These are phyloP conservation scores for Diaporthe batatas DNA, from an alignment of 2,329 filamentous ascomycete genomes.

Conservation along the genomic window DNA sequence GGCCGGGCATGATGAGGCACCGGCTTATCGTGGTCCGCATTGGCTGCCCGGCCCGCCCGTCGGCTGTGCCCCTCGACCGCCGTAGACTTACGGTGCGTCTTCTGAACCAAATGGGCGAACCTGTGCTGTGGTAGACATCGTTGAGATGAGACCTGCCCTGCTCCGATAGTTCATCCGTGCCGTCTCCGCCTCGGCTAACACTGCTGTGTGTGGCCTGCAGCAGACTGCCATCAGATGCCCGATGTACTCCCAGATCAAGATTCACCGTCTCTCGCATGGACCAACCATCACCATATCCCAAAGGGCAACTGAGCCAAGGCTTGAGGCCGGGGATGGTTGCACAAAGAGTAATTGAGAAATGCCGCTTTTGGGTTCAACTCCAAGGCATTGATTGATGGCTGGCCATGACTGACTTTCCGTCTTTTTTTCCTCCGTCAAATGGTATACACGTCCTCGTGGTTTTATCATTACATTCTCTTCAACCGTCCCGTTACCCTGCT, in stretches of 20 bases:
- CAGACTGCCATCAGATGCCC: background rate
- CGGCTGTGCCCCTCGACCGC: background rate
- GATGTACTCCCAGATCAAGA: background rate
- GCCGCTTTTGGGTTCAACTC: background rate
- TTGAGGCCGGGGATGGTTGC: slow-evolving; percentile 1
- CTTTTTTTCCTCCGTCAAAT: slow-evolving; percentile 33
- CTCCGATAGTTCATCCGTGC: slow-evolving; percentile 7
- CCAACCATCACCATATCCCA: background rate
- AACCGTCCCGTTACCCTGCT: background rate
- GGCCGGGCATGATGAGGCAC: background rate
- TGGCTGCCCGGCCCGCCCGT: slow-evolving; percentile 15
- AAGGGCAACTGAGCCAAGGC: background rate
- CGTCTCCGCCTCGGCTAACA: background rate
- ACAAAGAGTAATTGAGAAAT: background rate
- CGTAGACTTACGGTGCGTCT: background rate
- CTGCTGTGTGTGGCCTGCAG: background rate
- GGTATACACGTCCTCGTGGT: slow-evolving; percentile 39
- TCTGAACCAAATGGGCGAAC: background rate
- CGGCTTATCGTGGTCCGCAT: slow-evolving; percentile 14
- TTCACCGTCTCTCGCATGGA: too few relatives aligned
- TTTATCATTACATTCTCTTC: slow-evolving; percentile 40
- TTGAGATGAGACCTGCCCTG: slow-evolving; percentile 12
- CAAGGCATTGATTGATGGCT: slow-evolving; percentile 21
- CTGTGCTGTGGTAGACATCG: background rate
- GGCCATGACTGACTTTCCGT: slow-evolving; percentile 25